A percentile compares a stretch with the other conserved stretches of the same genome.
Evolutionary conservation across 306 rosid species (phyloP).

Genomic region (Lablab purpureus): DNA sequence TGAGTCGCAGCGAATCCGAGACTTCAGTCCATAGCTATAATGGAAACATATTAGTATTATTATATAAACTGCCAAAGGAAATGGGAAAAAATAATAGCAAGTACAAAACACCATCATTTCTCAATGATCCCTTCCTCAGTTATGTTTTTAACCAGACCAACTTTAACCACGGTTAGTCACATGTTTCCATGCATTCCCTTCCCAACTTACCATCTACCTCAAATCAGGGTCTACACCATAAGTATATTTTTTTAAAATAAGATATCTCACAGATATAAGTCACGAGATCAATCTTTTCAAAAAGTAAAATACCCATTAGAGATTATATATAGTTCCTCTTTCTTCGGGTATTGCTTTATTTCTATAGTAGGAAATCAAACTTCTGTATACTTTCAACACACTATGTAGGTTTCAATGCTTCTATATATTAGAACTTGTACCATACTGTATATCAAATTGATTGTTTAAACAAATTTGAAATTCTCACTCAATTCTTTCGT

Average conservation of each 20-base stretch:
- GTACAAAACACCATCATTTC: constrained; percentile 80
- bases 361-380: too few relatives aligned
- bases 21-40: constrained; percentile 34
- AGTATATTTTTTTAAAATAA: too few relatives aligned
- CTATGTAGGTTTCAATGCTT: constrained; percentile 42
- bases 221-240: background rate
- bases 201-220: background rate
- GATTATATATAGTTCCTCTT: too few relatives aligned
- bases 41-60: too few relatives aligned
- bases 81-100: constrained; percentile 37
- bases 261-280: too few relatives aligned
- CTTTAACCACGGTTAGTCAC: constrained; percentile 74
- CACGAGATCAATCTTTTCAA: background rate
- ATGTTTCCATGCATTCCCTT: constrained; percentile 45
- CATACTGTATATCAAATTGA: background rate
- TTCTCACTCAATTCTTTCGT: background rate
- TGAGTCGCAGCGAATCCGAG: constrained; percentile 58
- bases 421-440: constrained; percentile 54
- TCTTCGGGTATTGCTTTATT: too few relatives aligned
- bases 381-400: too few relatives aligned
- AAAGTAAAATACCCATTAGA: background rate
- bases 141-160: constrained; percentile 50
- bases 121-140: constrained; percentile 75
- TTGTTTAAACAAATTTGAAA: background rate
- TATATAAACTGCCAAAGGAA: background rate